Evolutionary conservation across 1,284 basidiomycete genomes (phyloP), one percentile per base, ranked within the genome.

Genomic region (Leccinum fallax): DNA sequence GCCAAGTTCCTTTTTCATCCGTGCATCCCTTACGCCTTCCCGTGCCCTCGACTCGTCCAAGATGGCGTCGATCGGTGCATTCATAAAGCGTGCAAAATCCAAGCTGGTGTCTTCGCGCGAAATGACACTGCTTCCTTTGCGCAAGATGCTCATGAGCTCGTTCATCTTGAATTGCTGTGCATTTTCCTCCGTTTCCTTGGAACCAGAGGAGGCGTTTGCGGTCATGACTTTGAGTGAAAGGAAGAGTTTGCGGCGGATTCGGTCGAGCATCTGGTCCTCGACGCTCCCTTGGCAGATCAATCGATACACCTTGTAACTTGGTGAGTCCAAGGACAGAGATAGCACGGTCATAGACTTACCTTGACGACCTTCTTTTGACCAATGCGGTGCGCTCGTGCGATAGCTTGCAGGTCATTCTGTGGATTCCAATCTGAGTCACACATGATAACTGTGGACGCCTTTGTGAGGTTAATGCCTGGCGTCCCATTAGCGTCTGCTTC

Each of bases 341-440:
- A 16, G 2, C 7, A 30, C 34, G 56, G 9, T 4, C n/a, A 51
- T 11, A 55, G 15, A 40, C 48, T 36, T 65, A 93, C 93, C 76
- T 88, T 92, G 71, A 95, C 93, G 63, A 85, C 83, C 62, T 88
- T 87, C 59, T 88, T 93, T 76, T 95, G 87, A 5, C 93, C 89
- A 56, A 93, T 92, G 24, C 91, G 85, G 72, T 93, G 92, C 0
- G 90, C 90, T 49, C 92, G 82, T 19, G 93, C 93, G 76, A 95
- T 93, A 2, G 93, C 93, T 76, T 95, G 93, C 16, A 94, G 77
- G 72, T 95, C 93, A 71, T 93, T 94, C 75, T 92, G 68, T 30
- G 93, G 93, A 74, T 94, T 92, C 89, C 89, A 88, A 58, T 86
- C 85, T 0, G 80, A 81, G 72, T 85, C 82, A 73, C 85, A 83